These are phyloP conservation scores for Coemansia guatemalensis DNA, from an alignment of 192 early-diverging fungal species.

Conservation along the genomic window DNA sequence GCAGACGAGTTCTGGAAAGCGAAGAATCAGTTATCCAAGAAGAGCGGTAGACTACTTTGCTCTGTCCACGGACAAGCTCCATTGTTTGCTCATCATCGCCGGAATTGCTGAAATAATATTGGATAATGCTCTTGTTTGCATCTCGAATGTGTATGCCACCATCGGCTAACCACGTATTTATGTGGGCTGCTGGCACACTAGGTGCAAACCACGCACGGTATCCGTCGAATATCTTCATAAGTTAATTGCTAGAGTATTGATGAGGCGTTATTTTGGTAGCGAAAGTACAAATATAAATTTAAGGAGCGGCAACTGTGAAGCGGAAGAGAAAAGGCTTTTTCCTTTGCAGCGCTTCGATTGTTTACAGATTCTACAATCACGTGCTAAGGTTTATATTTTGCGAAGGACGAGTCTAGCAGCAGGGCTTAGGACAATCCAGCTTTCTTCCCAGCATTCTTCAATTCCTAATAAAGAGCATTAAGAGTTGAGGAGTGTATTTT, in stretches of 20 bases:
- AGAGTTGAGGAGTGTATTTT: neutral
- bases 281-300: neutral
- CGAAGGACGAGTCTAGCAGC: neutral
- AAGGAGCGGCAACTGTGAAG: neutral
- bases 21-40: slow-evolving; percentile 48
- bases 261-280: neutral
- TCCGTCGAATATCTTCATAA: slow-evolving; percentile 53
- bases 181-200: slow-evolving; percentile 39
- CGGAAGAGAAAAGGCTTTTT: slow-evolving; percentile 5
- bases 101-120: slow-evolving; percentile 49
- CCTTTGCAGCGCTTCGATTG: neutral
- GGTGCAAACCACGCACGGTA: slow-evolving; percentile 47
- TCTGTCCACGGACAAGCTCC: slow-evolving; percentile 21
- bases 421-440: neutral
- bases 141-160: slow-evolving; percentile 48
- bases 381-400: neutral
- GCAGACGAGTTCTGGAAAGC: slow-evolving; percentile 33
- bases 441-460: neutral
- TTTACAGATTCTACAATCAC: neutral
- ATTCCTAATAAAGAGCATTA: too few species aligned
- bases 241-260: neutral
- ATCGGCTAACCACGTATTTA: slow-evolving; percentile 42
- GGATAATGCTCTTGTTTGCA: slow-evolving; percentile 13
- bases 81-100: slow-evolving; percentile 23
- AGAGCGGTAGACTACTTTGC: slow-evolving; percentile 46